Conservation (phyloP, 257 asterid genomes). For the Eustoma russellianum region DNA sequence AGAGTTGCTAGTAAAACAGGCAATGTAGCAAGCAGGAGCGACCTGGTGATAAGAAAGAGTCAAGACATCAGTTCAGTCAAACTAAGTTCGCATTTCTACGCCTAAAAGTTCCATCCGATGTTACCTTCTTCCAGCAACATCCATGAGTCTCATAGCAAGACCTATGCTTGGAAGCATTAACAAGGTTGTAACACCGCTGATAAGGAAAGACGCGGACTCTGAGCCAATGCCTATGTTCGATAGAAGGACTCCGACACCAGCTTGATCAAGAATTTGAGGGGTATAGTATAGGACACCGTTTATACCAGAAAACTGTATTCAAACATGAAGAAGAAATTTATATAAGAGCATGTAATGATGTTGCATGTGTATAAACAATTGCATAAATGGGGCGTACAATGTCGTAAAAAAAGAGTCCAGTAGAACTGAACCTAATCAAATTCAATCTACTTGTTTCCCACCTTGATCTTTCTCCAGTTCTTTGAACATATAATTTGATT, state of each 20-base stretch:
- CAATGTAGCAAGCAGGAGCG: conserved; percentile 45
- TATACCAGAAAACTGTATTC: conserved; percentile 54
- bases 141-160: conserved; percentile 68
- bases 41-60: conserved; percentile 21
- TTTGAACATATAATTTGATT: too few relatives aligned
- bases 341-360: too few relatives aligned
- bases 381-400: too few relatives aligned
- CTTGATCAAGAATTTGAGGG: conserved; percentile 72
- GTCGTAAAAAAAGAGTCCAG: too few relatives aligned
- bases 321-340: background rate
- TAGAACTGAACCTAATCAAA: too few relatives aligned
- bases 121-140: conserved; percentile 64
- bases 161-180: conserved; percentile 57
- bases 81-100: background rate
- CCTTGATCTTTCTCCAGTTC: too few relatives aligned
- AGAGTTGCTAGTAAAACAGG: conserved; percentile 44
- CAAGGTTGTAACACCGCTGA: conserved; percentile 47
- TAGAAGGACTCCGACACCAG: conserved; percentile 53
- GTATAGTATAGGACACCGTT: conserved; percentile 55
- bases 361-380: too few relatives aligned
- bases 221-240: conserved; percentile 47
- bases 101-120: background rate
- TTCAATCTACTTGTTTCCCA: too few relatives aligned
- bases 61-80: background rate
- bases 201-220: conserved; percentile 49